Evolutionary conservation across 108 stramenopile species (phyloP), one percentile per base, ranked within the genome.

Genomic region (Skeletonema costatum): DNA sequence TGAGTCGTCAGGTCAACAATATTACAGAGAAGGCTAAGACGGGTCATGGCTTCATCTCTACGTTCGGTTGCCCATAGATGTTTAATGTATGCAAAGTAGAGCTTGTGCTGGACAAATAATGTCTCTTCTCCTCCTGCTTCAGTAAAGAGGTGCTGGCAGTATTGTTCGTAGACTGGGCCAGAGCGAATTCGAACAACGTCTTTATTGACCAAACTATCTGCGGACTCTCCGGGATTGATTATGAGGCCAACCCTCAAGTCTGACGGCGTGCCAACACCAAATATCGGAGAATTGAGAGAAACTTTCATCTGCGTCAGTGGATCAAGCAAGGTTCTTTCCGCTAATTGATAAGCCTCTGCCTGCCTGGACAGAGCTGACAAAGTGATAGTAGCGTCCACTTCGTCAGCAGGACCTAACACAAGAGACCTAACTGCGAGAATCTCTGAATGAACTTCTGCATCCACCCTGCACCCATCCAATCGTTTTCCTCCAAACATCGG

Each of bases 71-170:
- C 81, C 97, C 97, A 98, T 11, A 90, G 70, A 69, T 98, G 96
- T 80, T 98, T 98, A 41, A 97, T 75, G 81, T 82, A 96, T 21
- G 97, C 98, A 74, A 93, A 97, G 64, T 97, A 93, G 10, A 97
- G 85, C 38, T 85, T 82, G 70, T 97, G 92, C 80, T 97, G 95
- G 12, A 90, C 86, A 9, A 80, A 73, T 17, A 97, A 48, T 44
- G 84, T 70, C 46, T 90, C 88, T 35, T 85, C 48, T 1, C 91
- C 90, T 63, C 92, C 92, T n/a, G 92, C 88, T 21, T 88, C 78
- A 2, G 63, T 16, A 10, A 93, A 80, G 11, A 95, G 76, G 62
- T 86, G 71, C 19, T 75, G 72, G 64, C 86, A 82, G 70, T 85
- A 92, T 41, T 87, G 77, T 16, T 89, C 74, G 58, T 95, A 92